These are phyloP conservation scores for Globisporangium nodosum DNA, from an alignment of 352 stramenopile species.

Conservation along the genomic window DNA sequence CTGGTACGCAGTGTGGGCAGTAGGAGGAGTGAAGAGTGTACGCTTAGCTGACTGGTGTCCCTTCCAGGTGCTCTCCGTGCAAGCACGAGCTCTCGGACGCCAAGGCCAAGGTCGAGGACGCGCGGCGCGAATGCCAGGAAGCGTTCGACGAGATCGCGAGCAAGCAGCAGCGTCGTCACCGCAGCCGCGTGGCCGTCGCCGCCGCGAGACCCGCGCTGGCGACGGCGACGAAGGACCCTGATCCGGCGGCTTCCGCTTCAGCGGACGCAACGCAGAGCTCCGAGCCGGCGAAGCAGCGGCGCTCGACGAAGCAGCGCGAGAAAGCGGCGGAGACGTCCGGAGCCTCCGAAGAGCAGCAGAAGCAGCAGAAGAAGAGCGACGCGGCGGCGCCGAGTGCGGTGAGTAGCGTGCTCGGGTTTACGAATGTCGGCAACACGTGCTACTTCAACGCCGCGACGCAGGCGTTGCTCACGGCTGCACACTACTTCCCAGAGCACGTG, in stretches of 20 bases:
- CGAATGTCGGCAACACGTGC: constrained; percentile 93
- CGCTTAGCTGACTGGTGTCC: not conserved
- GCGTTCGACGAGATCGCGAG: constrained; percentile 40
- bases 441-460: constrained; percentile 91
- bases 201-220: not conserved
- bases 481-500: constrained; percentile 55
- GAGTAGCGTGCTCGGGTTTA: constrained; percentile 55
- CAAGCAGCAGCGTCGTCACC: constrained; percentile 41
- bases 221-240: not conserved
- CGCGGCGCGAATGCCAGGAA: constrained; percentile 27
- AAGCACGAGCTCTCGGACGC: constrained; percentile 32
- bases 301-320: not conserved
- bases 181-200: constrained; percentile 4
- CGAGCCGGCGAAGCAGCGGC: not conserved
- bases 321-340: not conserved
- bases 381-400: not conserved
- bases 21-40: not conserved
- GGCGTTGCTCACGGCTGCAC: constrained; percentile 87
- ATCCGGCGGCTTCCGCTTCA: not conserved
- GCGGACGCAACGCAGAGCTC: not conserved
- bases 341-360: not conserved
- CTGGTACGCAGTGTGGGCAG: constrained; percentile 24
- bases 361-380: not conserved
- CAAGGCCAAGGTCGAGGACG: constrained; percentile 34
- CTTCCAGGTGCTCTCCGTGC: constrained; percentile 32